A percentile compares a stretch with the other conserved stretches of the same genome.
Evolutionary conservation across 2,329 filamentous ascomycete genomes (phyloP).

Genomic region (Colletotrichum nymphaeae): DNA sequence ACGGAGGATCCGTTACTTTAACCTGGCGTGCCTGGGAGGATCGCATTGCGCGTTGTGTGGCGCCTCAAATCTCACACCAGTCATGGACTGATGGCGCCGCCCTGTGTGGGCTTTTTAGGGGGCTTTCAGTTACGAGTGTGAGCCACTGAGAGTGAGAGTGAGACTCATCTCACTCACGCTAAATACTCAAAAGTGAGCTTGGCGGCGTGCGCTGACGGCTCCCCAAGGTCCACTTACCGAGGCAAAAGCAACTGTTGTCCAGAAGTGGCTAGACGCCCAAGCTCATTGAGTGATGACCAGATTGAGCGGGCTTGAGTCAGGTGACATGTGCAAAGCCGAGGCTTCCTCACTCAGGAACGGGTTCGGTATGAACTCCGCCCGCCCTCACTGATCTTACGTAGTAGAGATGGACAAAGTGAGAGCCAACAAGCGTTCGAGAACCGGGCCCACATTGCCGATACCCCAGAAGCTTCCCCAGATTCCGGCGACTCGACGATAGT

Average conservation of each 20-base stretch:
- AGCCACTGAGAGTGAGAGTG: not conserved
- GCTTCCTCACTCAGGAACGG: not conserved
- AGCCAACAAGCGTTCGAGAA: not conserved
- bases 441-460: not conserved
- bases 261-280: not conserved
- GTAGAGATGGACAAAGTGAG: not conserved
- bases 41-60: not conserved
- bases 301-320: not conserved
- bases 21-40: not conserved
- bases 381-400: not conserved
- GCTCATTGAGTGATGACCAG: not conserved
- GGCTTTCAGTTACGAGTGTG: not conserved
- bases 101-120: not conserved
- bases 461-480: constrained; percentile 13
- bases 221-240: constrained; percentile 2
- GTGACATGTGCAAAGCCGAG: constrained; percentile 1
- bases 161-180: not conserved
- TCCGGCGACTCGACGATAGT: not conserved
- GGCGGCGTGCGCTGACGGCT: not conserved
- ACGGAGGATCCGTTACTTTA: not conserved
- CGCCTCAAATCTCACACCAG: not conserved
- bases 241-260: not conserved
- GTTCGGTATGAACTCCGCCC: not conserved
- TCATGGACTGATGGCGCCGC: not conserved
- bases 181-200: not conserved